Base-by-base conservation (phyloP, 164 flowering plant species). In the Kalanchoe fedtschenkoi region DNA sequence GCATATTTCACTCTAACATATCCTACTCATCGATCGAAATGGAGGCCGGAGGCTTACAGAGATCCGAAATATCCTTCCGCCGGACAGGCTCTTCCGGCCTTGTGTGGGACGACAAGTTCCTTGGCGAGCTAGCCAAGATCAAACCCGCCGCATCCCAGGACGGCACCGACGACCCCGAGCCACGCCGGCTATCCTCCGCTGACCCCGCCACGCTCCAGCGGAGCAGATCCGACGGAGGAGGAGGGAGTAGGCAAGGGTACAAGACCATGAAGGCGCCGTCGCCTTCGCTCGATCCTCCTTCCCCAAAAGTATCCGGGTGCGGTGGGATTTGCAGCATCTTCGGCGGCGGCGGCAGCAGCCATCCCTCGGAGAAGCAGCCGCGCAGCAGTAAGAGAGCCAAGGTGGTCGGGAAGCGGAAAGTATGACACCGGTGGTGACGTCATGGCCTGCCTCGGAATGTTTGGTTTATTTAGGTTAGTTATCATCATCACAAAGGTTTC, bases 41-140 rank as follows among this genome's bases (percentile, higher is more conserved):
- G 66, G 60, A 19, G 39, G 81, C 77, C 89, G 83, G 65, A 10
- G 86, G 74, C n/a, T 71, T 88, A 68, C 87, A 74, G 66, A 83
- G 93, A 67, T 90, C 97, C 14, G 75, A 66, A 30, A 69, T 72
- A 28, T 84, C 95, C 13, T 90, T 88, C 62, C 77, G 97, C 66
- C 81, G 97, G 53, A 84, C 79, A 64, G 97, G 97, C 24, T 90
- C 95, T 3, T 90, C 97, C 2, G 97, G 97, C 0, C 64, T 78
- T 34, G 81, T 90, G 21, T 90, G 95, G 96, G 91, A 88, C 51
- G 96, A 88, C 69, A 76, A 73, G 61, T 58, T 81, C 7, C 56
- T 79, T 5, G 81, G 70, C 7, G 88, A 81, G 5, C 35, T 80
- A 38, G 74, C 66, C 64, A 69, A 70, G 34, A 21, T 7, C 29